These are phyloP conservation scores for Lipomyces kockii DNA, from an alignment of 805 yeast species.

Conservation along the genomic window DNA sequence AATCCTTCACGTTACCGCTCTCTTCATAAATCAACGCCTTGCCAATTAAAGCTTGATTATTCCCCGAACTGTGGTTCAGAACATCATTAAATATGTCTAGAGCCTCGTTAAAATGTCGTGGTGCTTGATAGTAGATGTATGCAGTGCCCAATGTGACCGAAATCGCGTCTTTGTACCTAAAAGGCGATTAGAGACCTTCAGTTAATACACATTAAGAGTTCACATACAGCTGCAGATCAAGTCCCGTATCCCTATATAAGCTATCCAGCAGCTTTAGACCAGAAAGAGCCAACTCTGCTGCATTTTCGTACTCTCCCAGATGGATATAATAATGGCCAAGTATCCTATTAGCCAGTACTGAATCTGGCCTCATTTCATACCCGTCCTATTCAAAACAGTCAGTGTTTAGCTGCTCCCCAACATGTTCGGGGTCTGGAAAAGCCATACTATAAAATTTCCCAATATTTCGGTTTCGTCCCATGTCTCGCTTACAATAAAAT, in stretches of 20 bases:
- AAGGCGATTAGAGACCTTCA: not conserved
- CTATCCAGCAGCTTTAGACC: constrained; percentile 55
- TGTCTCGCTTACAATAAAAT: constrained; percentile 9
- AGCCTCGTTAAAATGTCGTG: constrained; percentile 82
- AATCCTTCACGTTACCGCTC: constrained; percentile 59
- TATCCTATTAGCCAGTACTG: constrained; percentile 69
- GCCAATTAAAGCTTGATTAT: constrained; percentile 73
- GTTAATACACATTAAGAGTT: not conserved
- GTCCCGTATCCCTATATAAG: constrained; percentile 10
- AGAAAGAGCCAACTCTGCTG: constrained; percentile 61
- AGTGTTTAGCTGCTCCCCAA: not conserved
- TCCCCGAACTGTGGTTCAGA: constrained; percentile 52
- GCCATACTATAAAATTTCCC: constrained; percentile 16
- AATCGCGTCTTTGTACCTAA: constrained; percentile 18
- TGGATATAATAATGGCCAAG: constrained; percentile 63
- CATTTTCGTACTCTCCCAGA: constrained; percentile 65
- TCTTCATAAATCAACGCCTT: constrained; percentile 79
- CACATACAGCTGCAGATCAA: constrained; percentile 5
- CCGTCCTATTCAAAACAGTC: constrained; percentile 48
- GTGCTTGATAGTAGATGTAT: constrained; percentile 86
- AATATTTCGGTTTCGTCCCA: constrained; percentile 25
- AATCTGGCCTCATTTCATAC: constrained; percentile 46
- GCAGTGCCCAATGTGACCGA: constrained; percentile 61
- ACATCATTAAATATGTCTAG: constrained; percentile 69
- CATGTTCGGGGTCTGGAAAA: not conserved